These are phyloP conservation scores for Metrosideros polymorpha DNA, from an alignment of 441 rosid species.

Conservation along the genomic window DNA sequence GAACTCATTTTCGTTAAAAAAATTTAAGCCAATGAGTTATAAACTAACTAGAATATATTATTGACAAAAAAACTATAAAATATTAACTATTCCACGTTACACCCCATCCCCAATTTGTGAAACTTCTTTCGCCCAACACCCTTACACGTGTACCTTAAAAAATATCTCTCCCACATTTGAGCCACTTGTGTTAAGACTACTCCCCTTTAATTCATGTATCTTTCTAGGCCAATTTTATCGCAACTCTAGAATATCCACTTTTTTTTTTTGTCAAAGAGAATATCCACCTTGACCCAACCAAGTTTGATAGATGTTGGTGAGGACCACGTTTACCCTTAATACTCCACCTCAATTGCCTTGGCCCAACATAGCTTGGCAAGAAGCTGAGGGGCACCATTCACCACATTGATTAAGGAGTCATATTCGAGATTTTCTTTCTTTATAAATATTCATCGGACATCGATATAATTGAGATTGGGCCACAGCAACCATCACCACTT, in stretches of 20 bases:
- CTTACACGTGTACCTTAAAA: not conserved
- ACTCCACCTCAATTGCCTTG: not conserved
- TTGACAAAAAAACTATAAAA: not conserved
- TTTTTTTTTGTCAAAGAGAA: not conserved
- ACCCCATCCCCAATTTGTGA: not conserved
- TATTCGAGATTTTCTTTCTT: not conserved
- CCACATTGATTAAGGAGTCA: not conserved
- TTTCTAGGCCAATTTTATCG: not conserved
- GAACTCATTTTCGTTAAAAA: not conserved
- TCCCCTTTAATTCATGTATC: not conserved
- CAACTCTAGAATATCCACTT: not conserved
- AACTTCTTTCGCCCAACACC: not conserved
- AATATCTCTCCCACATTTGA: not conserved
- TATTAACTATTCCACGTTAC: not conserved
- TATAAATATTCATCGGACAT: not conserved
- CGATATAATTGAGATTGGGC: not conserved
- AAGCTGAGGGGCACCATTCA: not conserved
- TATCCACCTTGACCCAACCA: not conserved
- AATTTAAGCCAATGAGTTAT: not conserved
- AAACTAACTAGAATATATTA: not conserved
- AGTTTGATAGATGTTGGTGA: not conserved
- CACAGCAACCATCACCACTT: not conserved
- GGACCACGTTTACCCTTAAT: not conserved
- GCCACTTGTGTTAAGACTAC: rapidly evolving
- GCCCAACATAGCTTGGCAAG: not conserved